Conservation (phyloP, 371 early-diverging fungal genomes). For the Blakeslea trispora region DNA sequence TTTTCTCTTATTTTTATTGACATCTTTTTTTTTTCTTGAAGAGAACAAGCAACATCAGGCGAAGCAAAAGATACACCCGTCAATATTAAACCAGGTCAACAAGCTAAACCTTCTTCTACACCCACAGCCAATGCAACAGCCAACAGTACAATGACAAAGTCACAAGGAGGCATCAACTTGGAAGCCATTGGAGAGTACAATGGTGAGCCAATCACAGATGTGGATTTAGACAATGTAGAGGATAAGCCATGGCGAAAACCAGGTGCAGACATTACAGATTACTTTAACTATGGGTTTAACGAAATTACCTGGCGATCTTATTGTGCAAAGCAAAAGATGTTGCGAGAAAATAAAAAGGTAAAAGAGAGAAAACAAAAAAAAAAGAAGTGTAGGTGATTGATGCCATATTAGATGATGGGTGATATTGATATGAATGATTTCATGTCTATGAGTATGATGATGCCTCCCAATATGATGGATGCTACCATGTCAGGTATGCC, state of each 20-base stretch:
- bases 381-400: neutral
- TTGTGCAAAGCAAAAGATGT: constrained; percentile 84
- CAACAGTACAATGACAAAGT: constrained; percentile 9
- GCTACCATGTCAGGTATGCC: constrained; percentile 35
- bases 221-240: constrained; percentile 83
- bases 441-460: constrained; percentile 67
- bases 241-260: constrained; percentile 98
- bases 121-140: constrained; percentile 19
- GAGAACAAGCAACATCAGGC: constrained; percentile 4
- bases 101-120: constrained; percentile 28
- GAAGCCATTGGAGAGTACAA: constrained; percentile 77
- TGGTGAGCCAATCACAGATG: constrained; percentile 80
- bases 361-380: neutral
- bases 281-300: constrained; percentile 99
- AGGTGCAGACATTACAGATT: constrained; percentile 97
- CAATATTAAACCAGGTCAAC: constrained; percentile 61
- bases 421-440: constrained; percentile 43
- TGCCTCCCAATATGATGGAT: constrained; percentile 93
- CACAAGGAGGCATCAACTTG: constrained; percentile 63
- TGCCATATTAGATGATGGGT: constrained; percentile 12
- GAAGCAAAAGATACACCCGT: constrained; percentile 51
- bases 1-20: too few relatives aligned
- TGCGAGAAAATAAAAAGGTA: constrained; percentile 66
- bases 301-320: constrained; percentile 94
- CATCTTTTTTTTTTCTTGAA: too few relatives aligned